Conservation (phyloP, 2,329 filamentous ascomycete genomes). For the Fusarium xyrophilum region DNA sequence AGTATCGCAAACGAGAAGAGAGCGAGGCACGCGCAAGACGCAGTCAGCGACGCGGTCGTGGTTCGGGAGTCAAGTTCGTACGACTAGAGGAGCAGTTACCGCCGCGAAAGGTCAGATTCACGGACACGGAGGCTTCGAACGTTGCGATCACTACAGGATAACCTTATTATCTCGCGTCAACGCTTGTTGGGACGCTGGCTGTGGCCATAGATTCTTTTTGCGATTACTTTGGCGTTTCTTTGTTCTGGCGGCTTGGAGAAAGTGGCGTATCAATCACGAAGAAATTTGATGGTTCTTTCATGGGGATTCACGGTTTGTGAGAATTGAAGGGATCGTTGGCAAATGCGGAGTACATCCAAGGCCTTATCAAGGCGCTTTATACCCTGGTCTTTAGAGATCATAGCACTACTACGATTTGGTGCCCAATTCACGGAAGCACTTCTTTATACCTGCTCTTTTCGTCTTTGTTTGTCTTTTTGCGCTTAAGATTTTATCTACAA, state of each 20-base stretch:
- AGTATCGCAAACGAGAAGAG: constrained; percentile 68
- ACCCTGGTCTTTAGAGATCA: constrained; percentile 26
- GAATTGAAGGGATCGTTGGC: constrained; percentile 10
- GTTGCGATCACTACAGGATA: constrained; percentile 44
- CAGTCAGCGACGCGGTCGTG: constrained; percentile 57
- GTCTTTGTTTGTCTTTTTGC: constrained; percentile 3
- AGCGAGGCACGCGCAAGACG: constrained; percentile 64
- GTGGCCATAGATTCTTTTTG: constrained; percentile 5
- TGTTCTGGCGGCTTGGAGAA: background rate
- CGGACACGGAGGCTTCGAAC: constrained; percentile 48
- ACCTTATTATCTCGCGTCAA: constrained; percentile 11
- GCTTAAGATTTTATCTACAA: constrained; percentile 14
- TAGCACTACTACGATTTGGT: constrained; percentile 2
- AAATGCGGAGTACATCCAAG: constrained; percentile 11
- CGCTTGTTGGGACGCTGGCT: background rate
- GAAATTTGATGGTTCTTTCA: constrained; percentile 4
- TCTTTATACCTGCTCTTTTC: constrained; percentile 1
- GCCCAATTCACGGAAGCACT: background rate
- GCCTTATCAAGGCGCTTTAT: constrained; percentile 21
- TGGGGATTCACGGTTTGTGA: background rate
- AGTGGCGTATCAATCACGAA: background rate
- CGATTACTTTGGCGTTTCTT: constrained; percentile 26
- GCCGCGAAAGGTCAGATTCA: constrained; percentile 50
- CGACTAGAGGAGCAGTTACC: constrained; percentile 35
- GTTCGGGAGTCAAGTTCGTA: constrained; percentile 37